Percentiles rank a stretch among this genome's conserved stretches.
phyloP scores from a whole-genome alignment of 331 rosid species.

The Phaseolus coccineus region DNA sequence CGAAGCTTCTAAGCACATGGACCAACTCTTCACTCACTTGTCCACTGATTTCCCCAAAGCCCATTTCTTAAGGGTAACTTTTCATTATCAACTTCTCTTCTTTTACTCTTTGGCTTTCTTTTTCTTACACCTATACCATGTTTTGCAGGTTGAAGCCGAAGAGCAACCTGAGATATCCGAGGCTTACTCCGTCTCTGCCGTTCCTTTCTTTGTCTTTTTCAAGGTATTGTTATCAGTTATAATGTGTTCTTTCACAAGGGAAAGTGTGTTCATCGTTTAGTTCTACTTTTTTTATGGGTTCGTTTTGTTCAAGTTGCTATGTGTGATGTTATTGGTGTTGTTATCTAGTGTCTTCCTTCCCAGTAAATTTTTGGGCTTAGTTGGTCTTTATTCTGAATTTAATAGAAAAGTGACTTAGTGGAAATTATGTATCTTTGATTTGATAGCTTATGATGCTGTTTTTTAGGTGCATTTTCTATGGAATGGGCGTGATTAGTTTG shows the following conservation, averaged over 20 bases:
- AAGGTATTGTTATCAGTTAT: conserved; percentile 59
- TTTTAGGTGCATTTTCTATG: background rate
- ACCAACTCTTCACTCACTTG: conserved; percentile 79
- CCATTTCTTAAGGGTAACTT: conserved; percentile 76
- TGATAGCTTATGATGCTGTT: background rate
- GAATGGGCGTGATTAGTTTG: too few relatives aligned
- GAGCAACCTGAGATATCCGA: conserved; percentile 91
- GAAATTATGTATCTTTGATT: background rate
- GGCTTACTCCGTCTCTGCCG: conserved; percentile 87
- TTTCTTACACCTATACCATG: background rate
- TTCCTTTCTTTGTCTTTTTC: conserved; percentile 79
- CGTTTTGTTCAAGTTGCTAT: background rate
- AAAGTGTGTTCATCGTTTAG: background rate
- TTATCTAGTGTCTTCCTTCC: background rate
- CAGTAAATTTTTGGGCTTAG: background rate
- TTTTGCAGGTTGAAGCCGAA: conserved; percentile 89
- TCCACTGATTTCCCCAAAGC: conserved; percentile 84
- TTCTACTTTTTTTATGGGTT: background rate
- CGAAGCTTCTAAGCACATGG: conserved; percentile 98
- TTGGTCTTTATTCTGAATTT: background rate
- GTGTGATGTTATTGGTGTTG: background rate
- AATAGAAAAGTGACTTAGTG: background rate
- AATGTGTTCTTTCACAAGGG: background rate
- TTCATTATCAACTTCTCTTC: background rate
- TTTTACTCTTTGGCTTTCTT: background rate